phyloP scores from a whole-genome alignment of 768 basidiomycete genomes.

The Agaricus sinodeliciosus region DNA sequence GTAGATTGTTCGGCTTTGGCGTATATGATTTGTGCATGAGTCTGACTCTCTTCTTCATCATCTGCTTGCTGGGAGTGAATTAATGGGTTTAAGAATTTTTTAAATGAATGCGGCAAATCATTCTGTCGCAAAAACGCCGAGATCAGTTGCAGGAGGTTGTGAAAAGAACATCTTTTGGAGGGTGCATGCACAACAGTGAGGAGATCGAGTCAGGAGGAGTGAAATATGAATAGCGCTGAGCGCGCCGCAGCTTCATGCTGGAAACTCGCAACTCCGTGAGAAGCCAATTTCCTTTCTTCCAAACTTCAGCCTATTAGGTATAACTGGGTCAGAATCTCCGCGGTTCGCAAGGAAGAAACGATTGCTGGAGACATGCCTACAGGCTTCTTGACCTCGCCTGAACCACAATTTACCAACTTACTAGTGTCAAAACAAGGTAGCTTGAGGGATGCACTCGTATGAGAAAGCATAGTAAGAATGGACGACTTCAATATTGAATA shows the following conservation, averaged over 20 bases:
- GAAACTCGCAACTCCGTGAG: neutral
- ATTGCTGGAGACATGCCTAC: neutral
- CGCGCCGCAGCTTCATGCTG: neutral
- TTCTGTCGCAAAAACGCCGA: slow-evolving; percentile 5
- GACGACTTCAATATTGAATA: no score
- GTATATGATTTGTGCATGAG: slow-evolving; percentile 1
- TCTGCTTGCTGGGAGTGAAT: slow-evolving; percentile 4
- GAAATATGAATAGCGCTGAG: neutral
- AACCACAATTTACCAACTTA: neutral
- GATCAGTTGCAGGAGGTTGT: neutral
- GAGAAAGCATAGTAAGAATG: no score
- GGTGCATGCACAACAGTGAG: neutral
- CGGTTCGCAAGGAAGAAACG: neutral
- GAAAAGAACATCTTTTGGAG: neutral
- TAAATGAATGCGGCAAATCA: slow-evolving; percentile 9
- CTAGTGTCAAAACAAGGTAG: no score
- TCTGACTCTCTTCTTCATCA: neutral
- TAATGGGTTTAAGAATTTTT: neutral
- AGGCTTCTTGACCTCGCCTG: neutral
- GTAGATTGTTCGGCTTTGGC: neutral
- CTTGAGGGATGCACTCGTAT: no score
- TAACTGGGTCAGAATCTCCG: neutral
- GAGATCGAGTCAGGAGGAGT: slow-evolving; percentile 7
- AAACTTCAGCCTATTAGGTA: neutral
- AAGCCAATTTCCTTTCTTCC: neutral